Evolutionary conservation across 352 stramenopile genomes (phyloP).

Genomic region (Phytophthora nicotianae): DNA sequence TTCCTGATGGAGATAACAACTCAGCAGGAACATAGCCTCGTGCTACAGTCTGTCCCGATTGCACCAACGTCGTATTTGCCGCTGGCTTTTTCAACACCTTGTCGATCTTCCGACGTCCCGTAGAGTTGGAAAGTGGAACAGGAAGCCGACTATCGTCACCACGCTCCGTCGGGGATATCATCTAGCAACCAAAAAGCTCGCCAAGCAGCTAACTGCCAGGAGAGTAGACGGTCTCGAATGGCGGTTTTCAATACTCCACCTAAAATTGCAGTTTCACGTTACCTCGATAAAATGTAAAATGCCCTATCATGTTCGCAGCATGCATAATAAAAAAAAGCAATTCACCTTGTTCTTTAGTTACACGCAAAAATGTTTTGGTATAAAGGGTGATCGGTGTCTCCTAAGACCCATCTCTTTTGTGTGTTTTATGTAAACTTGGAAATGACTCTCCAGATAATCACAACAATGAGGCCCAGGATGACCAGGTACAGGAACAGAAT

Average conservation of each 20-base stretch:
- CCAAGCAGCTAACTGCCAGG: background rate
- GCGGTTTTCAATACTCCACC: constrained; percentile 12
- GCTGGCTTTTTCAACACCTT: constrained; percentile 31
- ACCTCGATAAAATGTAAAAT: no score
- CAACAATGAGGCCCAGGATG: constrained; percentile 68
- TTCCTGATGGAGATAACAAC: background rate
- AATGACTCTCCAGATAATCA: constrained; percentile 79
- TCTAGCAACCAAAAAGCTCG: background rate
- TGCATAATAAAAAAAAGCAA: constrained; percentile 29
- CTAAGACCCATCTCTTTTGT: constrained; percentile 3
- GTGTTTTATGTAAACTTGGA: constrained; percentile 59
- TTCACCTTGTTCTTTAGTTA: constrained; percentile 44
- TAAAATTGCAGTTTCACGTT: constrained; percentile 16
- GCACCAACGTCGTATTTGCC: constrained; percentile 29
- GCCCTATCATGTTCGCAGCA: background rate
- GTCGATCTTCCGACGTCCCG: constrained; percentile 19
- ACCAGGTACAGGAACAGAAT: constrained; percentile 83
- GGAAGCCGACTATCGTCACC: constrained; percentile 11
- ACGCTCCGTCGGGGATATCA: constrained; percentile 23
- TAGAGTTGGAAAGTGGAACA: constrained; percentile 13
- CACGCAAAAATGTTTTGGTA: constrained; percentile 38
- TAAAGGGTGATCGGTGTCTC: constrained; percentile 23
- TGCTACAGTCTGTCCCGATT: constrained; percentile 39
- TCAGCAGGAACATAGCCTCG: constrained; percentile 20
- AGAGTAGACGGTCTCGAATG: background rate